Evolutionary conservation across 1,284 basidiomycete species (phyloP).

Genomic region (Moniliella sp.): DNA sequence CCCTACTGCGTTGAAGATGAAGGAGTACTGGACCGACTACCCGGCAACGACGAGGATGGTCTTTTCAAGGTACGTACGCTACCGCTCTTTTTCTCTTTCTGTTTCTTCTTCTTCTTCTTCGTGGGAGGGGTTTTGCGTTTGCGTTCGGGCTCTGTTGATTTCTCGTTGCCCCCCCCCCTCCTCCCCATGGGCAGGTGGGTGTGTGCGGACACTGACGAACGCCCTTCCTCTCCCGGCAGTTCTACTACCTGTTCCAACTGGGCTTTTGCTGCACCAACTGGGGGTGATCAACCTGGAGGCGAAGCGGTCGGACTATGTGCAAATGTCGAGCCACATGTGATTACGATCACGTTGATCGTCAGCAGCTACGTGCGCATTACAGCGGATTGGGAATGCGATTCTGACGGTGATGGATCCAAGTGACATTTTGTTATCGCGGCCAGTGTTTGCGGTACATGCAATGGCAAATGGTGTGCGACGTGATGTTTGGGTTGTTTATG

Average conservation of each 20-base stretch:
- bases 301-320: constrained; percentile 67
- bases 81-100: not conserved
- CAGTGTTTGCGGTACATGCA: constrained; percentile 79
- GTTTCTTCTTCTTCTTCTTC: no score
- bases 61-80: constrained; percentile 46
- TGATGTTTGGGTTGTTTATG: constrained; percentile 49
- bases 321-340: constrained; percentile 86
- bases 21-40: constrained; percentile 57
- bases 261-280: constrained; percentile 76
- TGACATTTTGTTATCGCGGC: constrained; percentile 78
- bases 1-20: constrained; percentile 50
- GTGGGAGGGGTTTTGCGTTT: no score
- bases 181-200: no score
- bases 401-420: constrained; percentile 79
- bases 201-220: no score
- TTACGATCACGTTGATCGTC: constrained; percentile 59
- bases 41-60: constrained; percentile 54
- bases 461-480: constrained; percentile 49
- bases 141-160: no score
- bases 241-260: constrained; percentile 52
- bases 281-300: constrained; percentile 79
- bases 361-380: constrained; percentile 61
- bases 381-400: constrained; percentile 70
- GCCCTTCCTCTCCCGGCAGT: no score
- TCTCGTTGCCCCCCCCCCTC: no score